Conservation (phyloP, 768 basidiomycete genomes). For the Suillus spraguei region DNA sequence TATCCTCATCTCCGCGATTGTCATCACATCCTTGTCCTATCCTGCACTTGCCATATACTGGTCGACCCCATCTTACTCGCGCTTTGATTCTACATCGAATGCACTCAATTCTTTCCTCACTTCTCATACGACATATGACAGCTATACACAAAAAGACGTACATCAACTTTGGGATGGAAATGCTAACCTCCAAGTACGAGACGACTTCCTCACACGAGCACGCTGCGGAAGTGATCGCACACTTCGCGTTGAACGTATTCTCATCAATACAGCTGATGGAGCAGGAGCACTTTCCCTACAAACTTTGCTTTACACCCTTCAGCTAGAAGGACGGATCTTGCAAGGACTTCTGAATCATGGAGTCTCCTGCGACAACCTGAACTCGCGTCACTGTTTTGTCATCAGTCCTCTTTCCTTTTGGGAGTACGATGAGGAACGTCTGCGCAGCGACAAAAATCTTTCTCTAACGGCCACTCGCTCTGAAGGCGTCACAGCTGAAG, state of each 20-base stretch:
- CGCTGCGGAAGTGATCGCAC: constrained; percentile 71
- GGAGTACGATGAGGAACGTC: constrained; percentile 57
- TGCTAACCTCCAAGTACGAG: constrained; percentile 60
- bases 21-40: constrained; percentile 88
- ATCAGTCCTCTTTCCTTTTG: constrained; percentile 79
- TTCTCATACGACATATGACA: constrained; percentile 52
- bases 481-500: constrained; percentile 57
- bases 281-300: constrained; percentile 60
- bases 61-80: constrained; percentile 66
- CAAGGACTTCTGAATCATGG: constrained; percentile 42
- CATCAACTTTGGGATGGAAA: constrained; percentile 73
- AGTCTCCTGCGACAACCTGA: constrained; percentile 55
- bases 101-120: constrained; percentile 67
- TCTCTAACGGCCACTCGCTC: constrained; percentile 57
- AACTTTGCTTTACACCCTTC: constrained; percentile 63
- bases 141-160: constrained; percentile 62
- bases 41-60: constrained; percentile 88
- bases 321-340: constrained; percentile 61
- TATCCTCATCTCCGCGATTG: constrained; percentile 83
- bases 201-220: constrained; percentile 71
- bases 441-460: constrained; percentile 58
- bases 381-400: constrained; percentile 62
- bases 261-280: constrained; percentile 47
- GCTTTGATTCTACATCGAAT: constrained; percentile 51
- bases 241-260: constrained; percentile 75